Base-by-base conservation (phyloP, 345 rosid species). In the Gossypium longicalyx region DNA sequence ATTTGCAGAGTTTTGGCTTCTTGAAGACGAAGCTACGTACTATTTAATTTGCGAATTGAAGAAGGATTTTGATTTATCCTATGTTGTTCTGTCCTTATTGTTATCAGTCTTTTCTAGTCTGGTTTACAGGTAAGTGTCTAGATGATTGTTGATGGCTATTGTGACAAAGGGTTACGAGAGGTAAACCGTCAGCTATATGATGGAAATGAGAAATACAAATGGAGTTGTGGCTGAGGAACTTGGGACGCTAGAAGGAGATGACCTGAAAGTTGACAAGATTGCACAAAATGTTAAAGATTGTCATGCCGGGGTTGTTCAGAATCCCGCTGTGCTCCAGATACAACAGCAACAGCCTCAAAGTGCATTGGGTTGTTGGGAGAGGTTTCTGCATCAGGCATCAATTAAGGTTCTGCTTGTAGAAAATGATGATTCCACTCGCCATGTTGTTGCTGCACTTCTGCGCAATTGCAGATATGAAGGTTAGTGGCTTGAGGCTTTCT, bases 381-480 rank as follows among this genome's bases (percentile, higher is more conserved):
- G 83, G 82, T 93, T 91, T 84, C 94, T 93, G 38, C 91, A 87
- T 76, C 59, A 81, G 17, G 78, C 87, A 74, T 83, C 93, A 16
- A 76, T 91, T 52, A 89, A 85, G 80, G 94, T 91, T 80, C 78
- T 93, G 17, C 90, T 93, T 15, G 91, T 91, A 77, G 98, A 93
- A 72, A 79, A 87, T 72, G 98, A 93, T 77, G 89, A 87, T 75
- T 93, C 89, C 19, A 91, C 98, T 62, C 93, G 98, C 25, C 89
- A 88, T 66, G 86, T 91, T 56, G 90, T 93, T 62, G 79, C 89
- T 82, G 98, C 98, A n/a, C 80, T 91, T 70, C 94, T 93, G 29
- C 91, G 89, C 67, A 93, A 93, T 70, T 93, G 94, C 81, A 78
- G 98, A 68, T 91, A 89, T 71, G 90, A 89, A 83, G 97, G 98